Evolutionary conservation across 345 rosid genomes (phyloP), one percentile per base, ranked within the genome.

Genomic region (Salix brachista): DNA sequence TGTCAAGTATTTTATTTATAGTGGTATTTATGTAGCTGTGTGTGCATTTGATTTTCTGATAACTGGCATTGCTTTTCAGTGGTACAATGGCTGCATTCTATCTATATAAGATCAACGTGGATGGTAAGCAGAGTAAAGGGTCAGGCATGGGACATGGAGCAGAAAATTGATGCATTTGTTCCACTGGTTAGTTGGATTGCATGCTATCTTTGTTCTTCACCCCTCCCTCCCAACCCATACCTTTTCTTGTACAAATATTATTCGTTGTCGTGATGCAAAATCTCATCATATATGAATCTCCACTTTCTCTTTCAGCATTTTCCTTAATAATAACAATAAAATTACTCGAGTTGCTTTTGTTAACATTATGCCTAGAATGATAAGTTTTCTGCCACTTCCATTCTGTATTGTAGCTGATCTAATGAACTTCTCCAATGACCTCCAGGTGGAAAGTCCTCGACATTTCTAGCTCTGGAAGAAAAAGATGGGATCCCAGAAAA

Each of bases 41-140:
- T 65, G 16, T 17, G 7, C 39, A 28, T 67, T 50, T 16, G 54
- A 21, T 23, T 39, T 44, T 73, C 28, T 50, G 75, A 68, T 66
- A 67, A 71, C 54, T 56, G 76, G 61, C 13, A 69, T 36, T 79
- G 34, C 66, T 83, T 39, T 87, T 86, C 85, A 93, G 99, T 83
- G 96, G 94, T n/a, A 89, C 91, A 23, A 83, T 90, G 84, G 83
- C 84, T 34, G 91, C 85, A 78, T 93, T 95, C 81, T 93, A 89
- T 79, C 30, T 86, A 8, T 95, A 89, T 77, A 90, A 87, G 88
- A 81, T 93, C 54, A 75, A 64, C 23, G 65, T 75, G 39, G 78
- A 86, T 50, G 66, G 84, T 17, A 79, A 81, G 78, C 73, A 52
- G 71, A 71, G 74, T 68, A 82, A 78, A 11, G 90, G 85, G 52